phyloP scores from a whole-genome alignment of 768 basidiomycete species.

The Epithele typhae region DNA sequence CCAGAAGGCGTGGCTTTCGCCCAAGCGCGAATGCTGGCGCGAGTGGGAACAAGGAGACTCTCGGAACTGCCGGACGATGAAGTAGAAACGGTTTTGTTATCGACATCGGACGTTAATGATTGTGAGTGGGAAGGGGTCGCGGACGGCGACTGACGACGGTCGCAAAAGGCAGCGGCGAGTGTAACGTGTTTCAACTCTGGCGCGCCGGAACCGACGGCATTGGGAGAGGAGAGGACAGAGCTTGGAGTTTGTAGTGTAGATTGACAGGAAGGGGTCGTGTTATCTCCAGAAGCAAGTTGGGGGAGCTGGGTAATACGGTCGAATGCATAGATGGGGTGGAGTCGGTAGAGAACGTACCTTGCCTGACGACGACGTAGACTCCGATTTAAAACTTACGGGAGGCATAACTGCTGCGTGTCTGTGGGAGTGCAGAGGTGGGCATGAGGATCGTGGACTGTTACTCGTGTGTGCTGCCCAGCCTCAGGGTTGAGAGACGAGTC shows the following conservation, averaged over 20 bases:
- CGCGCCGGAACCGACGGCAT: neutral
- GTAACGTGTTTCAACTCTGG: neutral
- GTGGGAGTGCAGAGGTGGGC: no score
- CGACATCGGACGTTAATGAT: no score
- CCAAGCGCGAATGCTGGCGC: constrained; percentile 13
- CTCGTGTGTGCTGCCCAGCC: no score
- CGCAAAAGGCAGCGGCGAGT: neutral
- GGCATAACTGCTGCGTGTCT: no score
- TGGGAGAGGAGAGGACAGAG: neutral
- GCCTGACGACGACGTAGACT: neutral
- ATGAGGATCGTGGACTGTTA: no score
- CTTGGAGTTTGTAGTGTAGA: constrained; percentile 2
- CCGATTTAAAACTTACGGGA: neutral
- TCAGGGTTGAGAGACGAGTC: neutral
- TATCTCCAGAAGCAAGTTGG: neutral
- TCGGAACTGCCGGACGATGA: constrained; percentile 3
- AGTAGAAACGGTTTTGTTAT: no score
- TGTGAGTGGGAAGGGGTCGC: no score
- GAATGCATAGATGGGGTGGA: neutral
- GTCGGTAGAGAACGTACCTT: constrained; percentile 1
- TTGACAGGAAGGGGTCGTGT: neutral
- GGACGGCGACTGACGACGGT: neutral
- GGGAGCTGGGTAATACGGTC: neutral
- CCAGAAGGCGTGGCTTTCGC: constrained; percentile 9
- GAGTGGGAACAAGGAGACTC: constrained; percentile 2